Conservation (phyloP, 169 alveolate genomes). For the Babesia ovata region DNA sequence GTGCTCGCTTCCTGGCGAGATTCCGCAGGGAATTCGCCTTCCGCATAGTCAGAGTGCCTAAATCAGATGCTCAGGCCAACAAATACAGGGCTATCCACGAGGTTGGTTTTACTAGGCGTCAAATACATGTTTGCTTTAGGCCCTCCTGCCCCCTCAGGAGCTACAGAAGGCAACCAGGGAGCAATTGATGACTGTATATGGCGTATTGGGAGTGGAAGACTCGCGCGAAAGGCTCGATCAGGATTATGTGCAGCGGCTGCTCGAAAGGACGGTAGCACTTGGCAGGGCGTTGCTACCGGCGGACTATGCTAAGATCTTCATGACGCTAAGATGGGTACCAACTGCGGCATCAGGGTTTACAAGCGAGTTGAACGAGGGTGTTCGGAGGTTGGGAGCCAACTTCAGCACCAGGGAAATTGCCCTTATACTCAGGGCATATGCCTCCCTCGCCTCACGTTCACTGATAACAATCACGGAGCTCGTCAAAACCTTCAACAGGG, state of each 20-base stretch:
- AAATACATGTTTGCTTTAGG: neutral
- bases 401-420: slow-evolving; percentile 59
- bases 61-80: slow-evolving; percentile 16
- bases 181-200: slow-evolving; percentile 27
- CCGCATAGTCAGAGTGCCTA: slow-evolving; percentile 53
- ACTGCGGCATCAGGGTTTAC: slow-evolving; percentile 14
- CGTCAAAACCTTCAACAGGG: slow-evolving; percentile 51
- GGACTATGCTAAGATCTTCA: slow-evolving; percentile 38
- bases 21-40: slow-evolving; percentile 17
- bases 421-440: slow-evolving; percentile 36
- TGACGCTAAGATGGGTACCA: slow-evolving; percentile 2
- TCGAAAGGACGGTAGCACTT: slow-evolving; percentile 36
- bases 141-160: slow-evolving; percentile 38
- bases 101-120: neutral
- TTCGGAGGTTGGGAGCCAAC: slow-evolving; percentile 20
- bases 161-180: slow-evolving; percentile 31
- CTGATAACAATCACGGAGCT: slow-evolving; percentile 42
- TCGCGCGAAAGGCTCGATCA: slow-evolving; percentile 19
- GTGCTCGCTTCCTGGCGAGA: neutral
- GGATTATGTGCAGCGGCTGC: slow-evolving; percentile 31
- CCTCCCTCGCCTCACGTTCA: slow-evolving; percentile 40
- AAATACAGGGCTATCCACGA: slow-evolving; percentile 18
- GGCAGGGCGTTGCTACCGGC: slow-evolving; percentile 41
- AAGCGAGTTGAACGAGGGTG: slow-evolving; percentile 23
- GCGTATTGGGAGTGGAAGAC: slow-evolving; percentile 16